Evolutionary conservation across 1,139 yeast species (phyloP).

Genomic region (Protomyces gravidus): DNA sequence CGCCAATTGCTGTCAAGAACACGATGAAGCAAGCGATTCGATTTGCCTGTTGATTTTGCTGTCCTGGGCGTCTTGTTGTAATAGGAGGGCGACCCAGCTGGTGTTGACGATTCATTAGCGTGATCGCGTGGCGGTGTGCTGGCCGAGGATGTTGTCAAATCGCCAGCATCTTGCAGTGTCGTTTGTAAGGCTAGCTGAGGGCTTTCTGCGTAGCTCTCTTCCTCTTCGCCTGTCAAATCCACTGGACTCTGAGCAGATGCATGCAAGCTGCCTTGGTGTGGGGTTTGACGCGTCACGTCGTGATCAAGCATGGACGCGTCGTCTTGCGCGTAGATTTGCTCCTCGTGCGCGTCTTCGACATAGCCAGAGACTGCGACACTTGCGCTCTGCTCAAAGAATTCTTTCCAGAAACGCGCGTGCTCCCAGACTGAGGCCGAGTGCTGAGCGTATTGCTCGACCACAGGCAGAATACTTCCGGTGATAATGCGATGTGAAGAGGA

Average conservation of each 20-base stretch:
- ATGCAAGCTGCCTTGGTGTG: slow-evolving; percentile 2
- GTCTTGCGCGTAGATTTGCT: slow-evolving; percentile 21
- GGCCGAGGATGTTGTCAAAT: slow-evolving; percentile 5
- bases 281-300: slow-evolving; percentile 8
- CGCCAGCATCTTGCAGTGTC: not conserved
- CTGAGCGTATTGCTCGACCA: slow-evolving; percentile 54
- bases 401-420: slow-evolving; percentile 58
- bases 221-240: slow-evolving; percentile 23
- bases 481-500: slow-evolving; percentile 61
- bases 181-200: slow-evolving; percentile 7
- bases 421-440: slow-evolving; percentile 57
- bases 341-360: slow-evolving; percentile 45
- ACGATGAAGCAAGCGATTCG: slow-evolving; percentile 39
- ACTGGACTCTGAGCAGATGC: slow-evolving; percentile 23
- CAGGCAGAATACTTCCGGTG: slow-evolving; percentile 59
- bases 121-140: slow-evolving; percentile 8
- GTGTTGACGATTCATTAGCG: slow-evolving; percentile 19
- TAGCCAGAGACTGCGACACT: slow-evolving; percentile 59
- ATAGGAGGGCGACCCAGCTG: slow-evolving; percentile 33
- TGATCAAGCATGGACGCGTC: slow-evolving; percentile 23
- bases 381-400: slow-evolving; percentile 70
- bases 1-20: slow-evolving; percentile 42
- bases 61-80: slow-evolving; percentile 2
- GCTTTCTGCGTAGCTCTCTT: too few relatives aligned
- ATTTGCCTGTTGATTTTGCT: slow-evolving; percentile 6